phyloP scores from a whole-genome alignment of 2,329 filamentous ascomycete species.

The Albifimbria verrucaria region DNA sequence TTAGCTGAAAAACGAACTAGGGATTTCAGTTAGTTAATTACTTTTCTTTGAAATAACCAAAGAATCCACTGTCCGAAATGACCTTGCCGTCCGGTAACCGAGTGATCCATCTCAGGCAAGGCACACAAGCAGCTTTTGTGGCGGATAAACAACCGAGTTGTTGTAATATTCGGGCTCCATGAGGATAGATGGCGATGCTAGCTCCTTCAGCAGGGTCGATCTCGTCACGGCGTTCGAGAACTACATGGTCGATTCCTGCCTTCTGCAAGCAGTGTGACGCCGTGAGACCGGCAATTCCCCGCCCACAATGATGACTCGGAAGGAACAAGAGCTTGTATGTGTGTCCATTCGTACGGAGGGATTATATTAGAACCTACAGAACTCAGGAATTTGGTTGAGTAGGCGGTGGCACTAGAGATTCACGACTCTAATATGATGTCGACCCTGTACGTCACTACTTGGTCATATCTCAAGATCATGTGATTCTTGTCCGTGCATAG shows the following conservation, averaged over 20 bases:
- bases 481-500: too few relatives aligned
- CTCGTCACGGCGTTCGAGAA: slow-evolving; percentile 20
- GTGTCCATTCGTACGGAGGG: too few relatives aligned
- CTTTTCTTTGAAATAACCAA: neutral
- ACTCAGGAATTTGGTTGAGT: neutral
- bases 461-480: too few relatives aligned
- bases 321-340: too few relatives aligned
- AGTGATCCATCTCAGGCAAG: neutral
- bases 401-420: too few relatives aligned
- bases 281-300: slow-evolving; percentile 31
- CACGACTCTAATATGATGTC: too few relatives aligned
- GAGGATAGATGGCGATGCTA: slow-evolving; percentile 20
- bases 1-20: neutral
- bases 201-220: slow-evolving; percentile 15
- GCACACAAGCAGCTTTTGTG: slow-evolving; percentile 1
- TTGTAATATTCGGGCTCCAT: slow-evolving; percentile 20
- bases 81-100: neutral
- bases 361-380: too few relatives aligned
- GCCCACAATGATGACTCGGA: slow-evolving; percentile 22
- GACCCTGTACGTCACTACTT: too few relatives aligned
- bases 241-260: slow-evolving; percentile 24
- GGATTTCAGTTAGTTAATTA: neutral
- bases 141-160: slow-evolving; percentile 18
- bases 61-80: neutral
- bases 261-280: slow-evolving; percentile 22